phyloP scores from a whole-genome alignment of 495 filamentous ascomycete genomes.

The Penicillium crystallinum region DNA sequence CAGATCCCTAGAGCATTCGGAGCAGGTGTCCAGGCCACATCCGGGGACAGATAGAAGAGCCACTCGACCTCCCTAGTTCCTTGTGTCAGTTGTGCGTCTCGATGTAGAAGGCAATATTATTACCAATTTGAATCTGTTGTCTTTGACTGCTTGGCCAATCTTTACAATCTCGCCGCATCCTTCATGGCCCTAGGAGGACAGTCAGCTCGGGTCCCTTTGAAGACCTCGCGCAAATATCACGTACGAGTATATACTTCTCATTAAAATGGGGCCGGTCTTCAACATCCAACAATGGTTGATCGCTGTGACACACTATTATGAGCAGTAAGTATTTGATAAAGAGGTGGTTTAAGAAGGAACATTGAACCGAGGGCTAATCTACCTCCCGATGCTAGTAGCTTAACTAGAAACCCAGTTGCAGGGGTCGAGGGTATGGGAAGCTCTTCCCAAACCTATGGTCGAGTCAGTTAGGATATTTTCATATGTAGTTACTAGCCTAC shows the following conservation, averaged over 20 bases:
- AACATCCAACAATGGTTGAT: slow-evolving; percentile 17
- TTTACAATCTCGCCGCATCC: slow-evolving; percentile 20
- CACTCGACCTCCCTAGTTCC: slow-evolving; percentile 7
- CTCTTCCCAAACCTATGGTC: slow-evolving; percentile 14
- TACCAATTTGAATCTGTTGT: slow-evolving; percentile 11
- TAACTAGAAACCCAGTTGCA: slow-evolving; percentile 10
- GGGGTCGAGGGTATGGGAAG: slow-evolving; percentile 12
- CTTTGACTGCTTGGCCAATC: slow-evolving; percentile 11
- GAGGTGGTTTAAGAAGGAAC: background rate
- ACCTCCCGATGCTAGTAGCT: slow-evolving; percentile 20
- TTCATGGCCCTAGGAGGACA: slow-evolving; percentile 16
- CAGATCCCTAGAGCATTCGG: slow-evolving; percentile 18
- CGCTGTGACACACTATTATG: slow-evolving; percentile 18
- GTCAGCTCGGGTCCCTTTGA: background rate
- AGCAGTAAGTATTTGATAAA: background rate
- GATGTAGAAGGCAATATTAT: background rate
- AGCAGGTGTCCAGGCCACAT: slow-evolving; percentile 13
- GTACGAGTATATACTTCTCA: slow-evolving; percentile 20
- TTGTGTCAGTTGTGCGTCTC: background rate
- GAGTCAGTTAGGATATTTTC: background rate
- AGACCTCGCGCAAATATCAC: background rate
- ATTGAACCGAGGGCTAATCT: background rate
- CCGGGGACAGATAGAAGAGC: slow-evolving; percentile 19
- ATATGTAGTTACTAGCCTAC: background rate
- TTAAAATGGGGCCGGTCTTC: slow-evolving; percentile 20